Base-by-base conservation (phyloP, 306 rosid genomes). In the Pyrus pyrifolia region DNA sequence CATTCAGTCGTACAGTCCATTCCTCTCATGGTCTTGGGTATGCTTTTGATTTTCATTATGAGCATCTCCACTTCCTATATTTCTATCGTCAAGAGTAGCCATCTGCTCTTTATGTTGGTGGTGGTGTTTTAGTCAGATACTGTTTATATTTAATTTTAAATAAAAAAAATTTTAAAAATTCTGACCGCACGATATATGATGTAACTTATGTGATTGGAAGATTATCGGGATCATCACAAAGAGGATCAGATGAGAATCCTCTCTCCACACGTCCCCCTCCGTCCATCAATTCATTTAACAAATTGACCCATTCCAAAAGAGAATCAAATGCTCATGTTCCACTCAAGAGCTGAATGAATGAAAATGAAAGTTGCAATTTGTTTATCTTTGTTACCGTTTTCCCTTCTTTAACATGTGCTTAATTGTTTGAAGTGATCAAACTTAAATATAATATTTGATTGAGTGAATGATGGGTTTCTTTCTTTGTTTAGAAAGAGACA, bases 151-250 rank as follows among this genome's bases (percentile, higher is more conserved):
- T 1, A 35, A 35, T 5, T 35, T 35, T 33, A 6, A 35, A 35
- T 6, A 0, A 35, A 6, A 6, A 23, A 23, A 23, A 23, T 23
- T 23, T 23, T 23, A 23, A 23, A 23, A 23, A 5, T 35, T 35
- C 0, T 35, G 0, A 6, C 0, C 9, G 0, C 2, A 35, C 40
- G 3, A 35, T 35, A 35, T 6, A 25, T 1, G 27, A 35, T 2
- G 0, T 6, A 35, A 35, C 9, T 8, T 0, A 35, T 35, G 2
- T 38, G 42, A 38, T 38, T 38, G 0, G 0, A 38, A 0, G 0
- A 7, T 38, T 7, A 7, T 1, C 9, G 8, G 2, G 0, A 38
- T 38, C 10, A 9, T 6, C 42, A 38, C 2, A 38, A 38, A 6
- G 0, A 38, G 2, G 42, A 38, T 1, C 1, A 1, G 38, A 0